These are phyloP conservation scores for Penicillium sp. DNA, from an alignment of 2,329 filamentous ascomycete species.

Conservation along the genomic window DNA sequence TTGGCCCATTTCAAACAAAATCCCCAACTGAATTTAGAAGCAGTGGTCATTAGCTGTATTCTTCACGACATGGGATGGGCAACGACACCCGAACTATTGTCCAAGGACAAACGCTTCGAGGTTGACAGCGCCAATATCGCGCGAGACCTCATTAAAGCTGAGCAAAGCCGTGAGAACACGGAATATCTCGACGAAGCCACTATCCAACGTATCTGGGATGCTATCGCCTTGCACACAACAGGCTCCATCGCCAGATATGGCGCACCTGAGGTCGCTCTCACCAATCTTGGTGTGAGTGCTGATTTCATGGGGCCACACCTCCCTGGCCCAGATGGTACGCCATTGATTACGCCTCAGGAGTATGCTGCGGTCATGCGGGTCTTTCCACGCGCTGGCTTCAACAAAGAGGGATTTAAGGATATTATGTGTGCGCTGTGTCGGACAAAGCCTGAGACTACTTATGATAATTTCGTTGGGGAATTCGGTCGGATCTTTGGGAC, in stretches of 20 bases:
- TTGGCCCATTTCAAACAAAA: not conserved
- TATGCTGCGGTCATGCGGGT: conserved; percentile 35
- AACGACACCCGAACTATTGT: conserved; percentile 36
- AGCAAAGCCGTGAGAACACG: conserved; percentile 37
- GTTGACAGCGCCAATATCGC: conserved; percentile 52
- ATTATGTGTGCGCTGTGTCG: conserved; percentile 43
- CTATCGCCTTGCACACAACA: conserved; percentile 50
- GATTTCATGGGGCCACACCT: conserved; percentile 43
- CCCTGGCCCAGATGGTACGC: conserved; percentile 15
- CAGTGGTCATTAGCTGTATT: not conserved
- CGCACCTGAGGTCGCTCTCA: conserved; percentile 43
- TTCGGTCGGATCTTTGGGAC: conserved; percentile 1
- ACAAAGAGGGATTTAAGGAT: conserved; percentile 33
- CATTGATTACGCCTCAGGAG: conserved; percentile 27
- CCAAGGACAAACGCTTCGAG: conserved; percentile 51
- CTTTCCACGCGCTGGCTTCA: conserved; percentile 39
- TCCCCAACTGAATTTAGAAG: not conserved
- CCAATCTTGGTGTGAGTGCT: conserved; percentile 35
- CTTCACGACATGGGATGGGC: conserved; percentile 41
- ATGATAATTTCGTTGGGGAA: conserved; percentile 36
- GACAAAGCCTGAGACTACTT: conserved; percentile 44
- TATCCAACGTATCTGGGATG: conserved; percentile 51
- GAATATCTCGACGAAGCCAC: conserved; percentile 28
- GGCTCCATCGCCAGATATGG: conserved; percentile 44
- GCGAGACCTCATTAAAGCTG: conserved; percentile 37